Percentiles rank a stretch among this genome's conserved stretches.
phyloP scores from a whole-genome alignment of 345 rosid genomes.

The Lepidium africanum region DNA sequence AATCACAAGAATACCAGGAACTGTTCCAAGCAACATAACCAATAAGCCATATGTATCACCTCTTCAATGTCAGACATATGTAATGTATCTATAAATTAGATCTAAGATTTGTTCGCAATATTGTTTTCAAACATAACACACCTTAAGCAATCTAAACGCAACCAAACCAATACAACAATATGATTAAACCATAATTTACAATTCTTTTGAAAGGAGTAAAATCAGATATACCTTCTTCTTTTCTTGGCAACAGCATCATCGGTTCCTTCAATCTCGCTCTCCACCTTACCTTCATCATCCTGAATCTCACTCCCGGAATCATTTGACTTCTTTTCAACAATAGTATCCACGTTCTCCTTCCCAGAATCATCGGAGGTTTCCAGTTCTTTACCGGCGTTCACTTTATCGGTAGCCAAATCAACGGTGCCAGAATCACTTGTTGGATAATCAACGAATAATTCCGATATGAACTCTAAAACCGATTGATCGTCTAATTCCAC shows the following conservation, averaged over 20 bases:
- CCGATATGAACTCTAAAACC: slow-evolving; percentile 33
- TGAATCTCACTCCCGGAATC: slow-evolving; percentile 20
- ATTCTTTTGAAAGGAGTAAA: not conserved
- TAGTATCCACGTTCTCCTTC: not conserved
- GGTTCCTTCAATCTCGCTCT: slow-evolving; percentile 4
- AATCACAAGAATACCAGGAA: not conserved
- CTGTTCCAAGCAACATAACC: too few relatives aligned
- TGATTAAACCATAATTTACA: not conserved
- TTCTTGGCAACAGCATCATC: slow-evolving; percentile 42
- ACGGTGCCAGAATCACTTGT: slow-evolving; percentile 1
- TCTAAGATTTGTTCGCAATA: not conserved
- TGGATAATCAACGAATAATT: slow-evolving; percentile 37
- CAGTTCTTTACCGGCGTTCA: slow-evolving; percentile 15
- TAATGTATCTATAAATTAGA: not conserved
- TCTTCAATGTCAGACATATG: not conserved
- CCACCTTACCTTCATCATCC: slow-evolving; percentile 16
- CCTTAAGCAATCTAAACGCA: not conserved
- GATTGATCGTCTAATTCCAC: slow-evolving; percentile 14
- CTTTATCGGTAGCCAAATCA: slow-evolving; percentile 18
- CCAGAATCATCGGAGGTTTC: slow-evolving; percentile 17
- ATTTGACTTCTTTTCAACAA: slow-evolving; percentile 6
- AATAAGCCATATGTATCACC: too few relatives aligned
- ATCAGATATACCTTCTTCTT: slow-evolving; percentile 40
- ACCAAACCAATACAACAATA: not conserved
- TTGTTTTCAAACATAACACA: not conserved